Conservation (phyloP, 78 protist genomes). For the Dictyostelium purpureum region DNA sequence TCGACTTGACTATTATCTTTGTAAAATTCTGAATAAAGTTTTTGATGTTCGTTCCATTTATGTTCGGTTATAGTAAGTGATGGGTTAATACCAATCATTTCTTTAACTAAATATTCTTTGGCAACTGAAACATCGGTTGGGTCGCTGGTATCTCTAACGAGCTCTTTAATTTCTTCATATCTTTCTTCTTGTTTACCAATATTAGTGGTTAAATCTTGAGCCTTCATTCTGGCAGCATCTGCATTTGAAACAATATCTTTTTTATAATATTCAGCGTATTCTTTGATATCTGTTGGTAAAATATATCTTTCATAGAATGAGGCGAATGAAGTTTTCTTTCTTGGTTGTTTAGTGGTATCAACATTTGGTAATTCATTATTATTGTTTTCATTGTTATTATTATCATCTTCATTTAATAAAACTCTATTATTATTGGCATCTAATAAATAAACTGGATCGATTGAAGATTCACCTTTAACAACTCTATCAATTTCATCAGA, state of each 20-base stretch:
- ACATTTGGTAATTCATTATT: not conserved
- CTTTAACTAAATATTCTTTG: too few relatives aligned
- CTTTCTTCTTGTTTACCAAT: too few relatives aligned
- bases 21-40: not conserved
- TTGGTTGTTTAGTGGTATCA: not conserved
- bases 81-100: too few relatives aligned
- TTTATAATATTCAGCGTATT: not conserved
- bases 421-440: not conserved
- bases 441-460: not conserved
- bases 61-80: too few relatives aligned
- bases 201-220: not conserved
- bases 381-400: not conserved
- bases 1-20: not conserved
- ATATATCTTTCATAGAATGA: not conserved
- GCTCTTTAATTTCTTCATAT: too few relatives aligned
- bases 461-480: not conserved
- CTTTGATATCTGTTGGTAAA: not conserved
- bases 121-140: too few relatives aligned
- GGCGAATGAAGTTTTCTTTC: not conserved
- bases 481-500: not conserved
- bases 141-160: too few relatives aligned
- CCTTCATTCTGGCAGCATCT: not conserved
- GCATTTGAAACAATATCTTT: not conserved
- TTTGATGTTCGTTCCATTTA: not conserved
- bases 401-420: not conserved